These are phyloP conservation scores for Pyricularia pennisetigena DNA, from an alignment of 2,329 filamentous ascomycete genomes.

Conservation along the genomic window DNA sequence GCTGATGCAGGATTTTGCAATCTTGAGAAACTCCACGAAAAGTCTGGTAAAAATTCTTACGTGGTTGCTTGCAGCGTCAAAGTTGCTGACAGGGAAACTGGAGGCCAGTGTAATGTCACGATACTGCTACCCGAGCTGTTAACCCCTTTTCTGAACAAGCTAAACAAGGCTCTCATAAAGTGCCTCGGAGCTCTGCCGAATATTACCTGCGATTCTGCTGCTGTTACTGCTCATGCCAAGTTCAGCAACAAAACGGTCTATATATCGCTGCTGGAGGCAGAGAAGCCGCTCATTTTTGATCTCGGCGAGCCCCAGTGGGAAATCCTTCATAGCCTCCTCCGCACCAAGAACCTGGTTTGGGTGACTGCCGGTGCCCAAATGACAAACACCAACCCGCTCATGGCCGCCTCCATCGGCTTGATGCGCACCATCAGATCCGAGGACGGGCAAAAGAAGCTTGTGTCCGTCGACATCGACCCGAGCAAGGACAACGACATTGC, in stretches of 20 bases:
- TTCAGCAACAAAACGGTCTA: constrained; percentile 11
- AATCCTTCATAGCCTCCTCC: constrained; percentile 28
- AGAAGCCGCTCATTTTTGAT: constrained; percentile 22
- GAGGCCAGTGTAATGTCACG: background rate
- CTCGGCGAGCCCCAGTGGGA: constrained; percentile 29
- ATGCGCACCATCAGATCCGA: constrained; percentile 39
- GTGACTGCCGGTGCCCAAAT: constrained; percentile 31
- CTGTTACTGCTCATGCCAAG: background rate
- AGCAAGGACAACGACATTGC: background rate
- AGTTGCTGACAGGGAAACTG: background rate
- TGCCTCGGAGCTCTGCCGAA: background rate
- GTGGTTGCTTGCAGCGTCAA: background rate
- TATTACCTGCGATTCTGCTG: background rate
- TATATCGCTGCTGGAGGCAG: constrained; percentile 35
- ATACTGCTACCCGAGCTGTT: background rate
- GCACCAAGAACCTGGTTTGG: constrained; percentile 34
- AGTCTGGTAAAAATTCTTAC: background rate
- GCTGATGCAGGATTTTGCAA: background rate
- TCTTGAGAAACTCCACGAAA: background rate
- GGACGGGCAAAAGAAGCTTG: constrained; percentile 29
- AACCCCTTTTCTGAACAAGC: background rate
- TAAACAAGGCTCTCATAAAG: background rate
- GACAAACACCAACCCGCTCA: constrained; percentile 21
- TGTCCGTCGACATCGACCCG: constrained; percentile 30
- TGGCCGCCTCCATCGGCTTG: constrained; percentile 32